Evolutionary conservation across 495 filamentous ascomycete species (phyloP), one percentile per base, ranked within the genome.

Genomic region (Physcia stellaris): DNA sequence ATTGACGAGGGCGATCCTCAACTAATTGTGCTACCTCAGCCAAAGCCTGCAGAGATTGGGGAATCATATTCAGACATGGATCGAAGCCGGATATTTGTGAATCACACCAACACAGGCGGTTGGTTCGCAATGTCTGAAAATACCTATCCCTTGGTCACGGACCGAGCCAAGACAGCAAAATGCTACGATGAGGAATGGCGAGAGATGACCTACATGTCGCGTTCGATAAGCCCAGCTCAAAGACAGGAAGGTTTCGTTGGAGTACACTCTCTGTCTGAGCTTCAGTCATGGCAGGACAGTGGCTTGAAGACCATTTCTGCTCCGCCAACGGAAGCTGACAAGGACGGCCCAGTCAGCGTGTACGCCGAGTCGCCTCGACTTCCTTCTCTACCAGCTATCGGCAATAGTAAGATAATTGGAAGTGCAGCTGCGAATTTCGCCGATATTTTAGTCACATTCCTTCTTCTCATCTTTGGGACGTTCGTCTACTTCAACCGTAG

Each of bases 51-150:
- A 1, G 61, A 70, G 6, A 64, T 72, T 34, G 62, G 63, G 4
- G 64, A 68, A 37, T 43, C 58, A 16, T 52, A 66, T 39, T 57
- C 60, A 4, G 61, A 67, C 15, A 68, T 75, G 35, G 71, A 71
- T 12, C 64, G 71, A 19, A 73, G 71, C 28, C 76, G 75, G 24
- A 78, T 94, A 2, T 94, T 90, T 53, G 71, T 98, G 33, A 92
- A 94, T 51, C 78, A 77, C 39, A 95, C 85, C 6, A 73, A 81
- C 45, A 66, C 67, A 26, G 87, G 86, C 26, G 79, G 83, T 41
- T 95, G 87, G 85, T 98, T 88, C 58, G 90, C 87, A 13, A 72
- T 98, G 58, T 94, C 90, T 0, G 88, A 92, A 36, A 71, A 58
- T 39, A 79, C 74, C 3, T 98, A 94, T 49, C 90, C 90, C 6